Percentiles rank a stretch among this genome's conserved stretches.
Conservation (phyloP, 371 early-diverging fungal species). For the Zychaea mexicana region DNA sequence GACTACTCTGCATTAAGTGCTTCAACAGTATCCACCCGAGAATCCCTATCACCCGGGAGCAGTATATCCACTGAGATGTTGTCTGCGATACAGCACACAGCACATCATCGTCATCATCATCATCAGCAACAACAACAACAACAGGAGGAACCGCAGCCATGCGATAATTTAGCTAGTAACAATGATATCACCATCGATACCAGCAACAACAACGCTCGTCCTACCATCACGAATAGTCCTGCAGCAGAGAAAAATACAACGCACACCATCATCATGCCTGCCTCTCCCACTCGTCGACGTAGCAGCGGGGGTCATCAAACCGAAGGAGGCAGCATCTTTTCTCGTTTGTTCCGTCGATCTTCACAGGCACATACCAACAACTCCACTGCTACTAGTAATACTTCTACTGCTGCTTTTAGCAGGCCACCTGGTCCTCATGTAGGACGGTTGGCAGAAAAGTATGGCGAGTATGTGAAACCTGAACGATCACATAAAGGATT, state of each 20-base stretch:
- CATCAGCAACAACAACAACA: constrained; percentile 10
- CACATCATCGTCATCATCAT: background rate
- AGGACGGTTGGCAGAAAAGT: constrained; percentile 31
- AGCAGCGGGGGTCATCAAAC: background rate
- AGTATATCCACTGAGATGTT: background rate
- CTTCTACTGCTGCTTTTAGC: background rate
- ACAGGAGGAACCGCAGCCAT: background rate
- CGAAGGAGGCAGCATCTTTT: background rate
- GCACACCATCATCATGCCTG: background rate
- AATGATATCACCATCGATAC: background rate
- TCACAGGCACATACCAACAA: background rate
- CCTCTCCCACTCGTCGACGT: background rate
- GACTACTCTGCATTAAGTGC: background rate
- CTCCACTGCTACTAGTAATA: background rate
- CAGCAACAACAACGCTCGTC: background rate
- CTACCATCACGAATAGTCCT: background rate
- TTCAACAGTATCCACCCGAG: background rate
- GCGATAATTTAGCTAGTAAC: background rate
- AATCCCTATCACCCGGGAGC: background rate
- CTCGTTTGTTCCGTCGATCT: constrained; percentile 3
- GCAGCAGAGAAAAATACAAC: background rate
- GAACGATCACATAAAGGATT: constrained; percentile 28
- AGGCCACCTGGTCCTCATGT: background rate
- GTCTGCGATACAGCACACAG: background rate
- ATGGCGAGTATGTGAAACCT: constrained; percentile 41